These are phyloP conservation scores for Aspergillus pseudonomiae DNA, from an alignment of 2,329 filamentous ascomycete species.

Conservation along the genomic window DNA sequence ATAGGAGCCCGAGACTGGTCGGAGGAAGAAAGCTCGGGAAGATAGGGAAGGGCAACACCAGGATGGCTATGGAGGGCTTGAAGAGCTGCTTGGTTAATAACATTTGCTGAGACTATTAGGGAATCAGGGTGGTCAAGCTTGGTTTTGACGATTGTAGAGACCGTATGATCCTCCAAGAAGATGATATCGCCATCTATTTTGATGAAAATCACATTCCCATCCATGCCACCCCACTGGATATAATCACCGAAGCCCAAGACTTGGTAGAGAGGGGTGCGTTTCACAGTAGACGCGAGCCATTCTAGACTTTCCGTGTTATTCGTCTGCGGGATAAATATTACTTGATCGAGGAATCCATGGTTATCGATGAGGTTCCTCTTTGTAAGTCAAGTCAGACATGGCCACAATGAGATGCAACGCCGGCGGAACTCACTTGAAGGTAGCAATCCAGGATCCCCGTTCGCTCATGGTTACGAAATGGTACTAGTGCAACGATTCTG, in stretches of 20 bases:
- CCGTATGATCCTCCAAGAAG: slow-evolving; percentile 49
- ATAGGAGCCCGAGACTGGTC: slow-evolving; percentile 19
- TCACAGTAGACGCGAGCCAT: slow-evolving; percentile 39
- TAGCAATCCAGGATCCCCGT: slow-evolving; percentile 48
- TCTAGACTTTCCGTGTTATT: slow-evolving; percentile 37
- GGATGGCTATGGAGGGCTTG: slow-evolving; percentile 59
- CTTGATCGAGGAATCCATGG: slow-evolving; percentile 46
- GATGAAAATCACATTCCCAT: slow-evolving; percentile 39
- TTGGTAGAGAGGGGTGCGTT: slow-evolving; percentile 34
- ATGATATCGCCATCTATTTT: slow-evolving; percentile 50
- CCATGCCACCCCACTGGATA: slow-evolving; percentile 19
- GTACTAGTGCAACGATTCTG: slow-evolving; percentile 45
- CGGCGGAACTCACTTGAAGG: slow-evolving; percentile 32
- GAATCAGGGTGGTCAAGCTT: slow-evolving; percentile 55
- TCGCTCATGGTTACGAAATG: slow-evolving; percentile 36
- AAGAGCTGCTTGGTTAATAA: slow-evolving; percentile 60
- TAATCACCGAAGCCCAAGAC: slow-evolving; percentile 15
- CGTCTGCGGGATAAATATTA: slow-evolving; percentile 48
- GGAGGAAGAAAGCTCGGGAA: slow-evolving; percentile 48
- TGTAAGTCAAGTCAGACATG: slow-evolving; percentile 1
- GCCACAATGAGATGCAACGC: neutral
- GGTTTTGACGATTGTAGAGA: slow-evolving; percentile 58
- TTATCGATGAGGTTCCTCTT: slow-evolving; percentile 44
- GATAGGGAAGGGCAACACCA: slow-evolving; percentile 56
- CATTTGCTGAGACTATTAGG: slow-evolving; percentile 58